Evolutionary conservation across 176 grass and related monocot species (phyloP), one percentile per base, ranked within the genome.

Genomic region (Oryza longistaminata): DNA sequence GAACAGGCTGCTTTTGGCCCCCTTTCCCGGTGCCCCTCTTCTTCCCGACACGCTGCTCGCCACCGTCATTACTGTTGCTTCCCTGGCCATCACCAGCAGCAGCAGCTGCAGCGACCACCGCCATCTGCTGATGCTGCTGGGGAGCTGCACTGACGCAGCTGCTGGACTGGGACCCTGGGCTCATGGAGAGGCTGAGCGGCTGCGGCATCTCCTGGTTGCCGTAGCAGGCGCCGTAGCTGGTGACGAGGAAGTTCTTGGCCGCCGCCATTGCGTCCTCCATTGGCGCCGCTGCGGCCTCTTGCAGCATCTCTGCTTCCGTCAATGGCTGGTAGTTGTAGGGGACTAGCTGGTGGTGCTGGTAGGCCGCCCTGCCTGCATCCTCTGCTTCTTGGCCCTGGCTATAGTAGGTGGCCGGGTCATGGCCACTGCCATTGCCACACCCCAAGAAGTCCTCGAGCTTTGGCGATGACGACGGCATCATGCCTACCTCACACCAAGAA

Each of bases 391-490:
- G 85, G 34, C 39, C 61, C 11, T 90, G 93, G 65, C 85, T 77
- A 74, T 92, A 98, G 85, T 94, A 94, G 34, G 82, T 86, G 68
- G 73, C 52, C 52, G 87, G 68, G 11, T 75, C 80, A 62, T 90
- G 88, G 1, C 3, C 77, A 1, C 72, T 12, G 60, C 45, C 90
- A 88, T 81, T 85, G 81, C 88, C 85, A 73, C 93, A 81, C 12
- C 96, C 93, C 88, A 99, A 90, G 93, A 99, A 99, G 68, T 99
- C 96, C 89, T 99, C 96, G 10, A 99, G 89, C 87, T 99, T 99
- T n/a, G 93, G 96, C 21, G 88, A 91, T 79, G 84, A 89, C 65
- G 87, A 87, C 66, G 93, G 64, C 90, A 95, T 86, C 87, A 91
- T 93, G 65, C 88, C 96, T 96, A 25, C 4, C 52, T 43, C 61